These are phyloP conservation scores for Epichloe aotearoae DNA, from an alignment of 2,329 filamentous ascomycete species.

Conservation along the genomic window DNA sequence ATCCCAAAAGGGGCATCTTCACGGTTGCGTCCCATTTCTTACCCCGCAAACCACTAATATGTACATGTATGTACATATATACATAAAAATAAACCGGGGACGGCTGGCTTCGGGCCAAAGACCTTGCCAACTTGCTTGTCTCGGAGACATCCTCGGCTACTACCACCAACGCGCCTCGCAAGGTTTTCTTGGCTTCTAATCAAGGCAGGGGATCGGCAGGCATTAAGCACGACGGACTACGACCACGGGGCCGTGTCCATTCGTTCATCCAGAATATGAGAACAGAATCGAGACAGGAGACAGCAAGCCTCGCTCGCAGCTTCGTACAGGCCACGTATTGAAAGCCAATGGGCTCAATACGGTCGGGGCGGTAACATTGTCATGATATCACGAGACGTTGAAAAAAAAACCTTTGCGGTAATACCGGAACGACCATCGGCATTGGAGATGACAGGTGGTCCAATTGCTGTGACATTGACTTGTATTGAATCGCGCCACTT, in stretches of 20 bases:
- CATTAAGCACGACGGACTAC: background rate
- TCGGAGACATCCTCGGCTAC: background rate
- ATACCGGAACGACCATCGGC: background rate
- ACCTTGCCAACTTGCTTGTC: background rate
- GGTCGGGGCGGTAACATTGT: too few species aligned
- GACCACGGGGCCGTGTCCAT: background rate
- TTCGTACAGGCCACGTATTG: too few species aligned
- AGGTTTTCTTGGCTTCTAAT: background rate
- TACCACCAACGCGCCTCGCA: background rate
- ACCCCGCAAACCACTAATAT: conserved; percentile 1
- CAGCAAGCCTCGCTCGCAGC: too few species aligned
- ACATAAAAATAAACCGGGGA: background rate
- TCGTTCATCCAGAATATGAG: background rate
- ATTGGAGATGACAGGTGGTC: background rate
- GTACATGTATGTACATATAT: too few species aligned
- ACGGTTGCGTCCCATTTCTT: background rate
- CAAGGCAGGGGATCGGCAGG: background rate
- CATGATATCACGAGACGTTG: too few species aligned
- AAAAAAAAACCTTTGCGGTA: background rate
- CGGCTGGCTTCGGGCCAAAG: background rate
- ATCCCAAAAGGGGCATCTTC: background rate
- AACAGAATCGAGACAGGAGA: too few species aligned
- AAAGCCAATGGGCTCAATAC: too few species aligned
- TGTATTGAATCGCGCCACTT: too few species aligned
- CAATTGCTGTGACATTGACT: background rate